Evolutionary conservation across 2,329 filamentous ascomycete genomes (phyloP).

Genomic region (Colletotrichum sp.): DNA sequence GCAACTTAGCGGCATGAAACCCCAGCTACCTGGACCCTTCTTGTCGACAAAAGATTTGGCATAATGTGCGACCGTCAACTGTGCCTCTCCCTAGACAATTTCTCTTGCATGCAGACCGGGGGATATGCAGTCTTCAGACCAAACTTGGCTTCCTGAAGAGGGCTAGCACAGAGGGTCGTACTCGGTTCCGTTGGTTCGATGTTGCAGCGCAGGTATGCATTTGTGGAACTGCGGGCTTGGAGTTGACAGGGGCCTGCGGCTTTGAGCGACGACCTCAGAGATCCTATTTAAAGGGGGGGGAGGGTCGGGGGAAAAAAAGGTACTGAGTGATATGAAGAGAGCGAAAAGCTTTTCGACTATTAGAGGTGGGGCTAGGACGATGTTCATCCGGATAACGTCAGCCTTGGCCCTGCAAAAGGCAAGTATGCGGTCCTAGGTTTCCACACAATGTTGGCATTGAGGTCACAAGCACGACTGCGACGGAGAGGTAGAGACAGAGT

Average conservation of each 20-base stretch:
- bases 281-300: too few relatives aligned
- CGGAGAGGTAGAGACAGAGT: too few relatives aligned
- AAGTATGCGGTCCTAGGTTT: too few relatives aligned
- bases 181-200: neutral
- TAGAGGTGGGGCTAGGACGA: rapidly evolving
- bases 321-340: rapidly evolving
- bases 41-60: rapidly evolving
- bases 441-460: too few relatives aligned
- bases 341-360: too few relatives aligned
- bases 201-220: neutral
- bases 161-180: neutral
- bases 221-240: neutral
- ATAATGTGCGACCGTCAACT: rapidly evolving
- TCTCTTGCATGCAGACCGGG: neutral
- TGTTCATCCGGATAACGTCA: too few relatives aligned
- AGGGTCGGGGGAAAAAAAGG: too few relatives aligned
- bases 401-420: too few relatives aligned
- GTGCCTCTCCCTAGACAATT: neutral
- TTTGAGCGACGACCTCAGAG: neutral
- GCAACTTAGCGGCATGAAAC: neutral
- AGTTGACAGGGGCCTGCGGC: neutral
- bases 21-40: rapidly evolving
- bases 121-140: neutral
- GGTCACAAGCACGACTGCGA: too few relatives aligned
- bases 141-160: neutral